phyloP scores from a whole-genome alignment of 208 protist genomes.

The Borovskyia barvae region DNA sequence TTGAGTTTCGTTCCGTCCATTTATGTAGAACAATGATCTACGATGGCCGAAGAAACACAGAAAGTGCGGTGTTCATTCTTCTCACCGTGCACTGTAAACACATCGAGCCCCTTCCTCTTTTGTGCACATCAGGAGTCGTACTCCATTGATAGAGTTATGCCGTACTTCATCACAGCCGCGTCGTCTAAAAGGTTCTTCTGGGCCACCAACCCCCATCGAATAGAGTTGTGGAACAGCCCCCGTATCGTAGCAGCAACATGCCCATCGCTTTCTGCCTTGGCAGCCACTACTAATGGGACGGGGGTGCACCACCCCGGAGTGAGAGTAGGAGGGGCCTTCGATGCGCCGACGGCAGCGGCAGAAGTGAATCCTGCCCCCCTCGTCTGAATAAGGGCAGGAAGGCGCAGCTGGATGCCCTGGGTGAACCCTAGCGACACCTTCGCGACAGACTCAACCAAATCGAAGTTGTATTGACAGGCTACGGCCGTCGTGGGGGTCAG shows the following conservation, averaged over 20 bases:
- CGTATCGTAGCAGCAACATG: slow-evolving; percentile 64
- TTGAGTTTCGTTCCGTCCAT: no score
- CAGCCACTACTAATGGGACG: slow-evolving; percentile 56
- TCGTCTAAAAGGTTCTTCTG: slow-evolving; percentile 56
- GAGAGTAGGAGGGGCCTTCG: neutral
- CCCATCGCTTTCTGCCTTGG: slow-evolving; percentile 73
- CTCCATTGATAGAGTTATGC: slow-evolving; percentile 71
- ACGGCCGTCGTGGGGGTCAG: slow-evolving; percentile 61
- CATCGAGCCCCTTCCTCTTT: neutral
- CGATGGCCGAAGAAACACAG: no score
- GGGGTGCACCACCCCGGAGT: slow-evolving; percentile 28
- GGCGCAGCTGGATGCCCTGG: slow-evolving; percentile 67
- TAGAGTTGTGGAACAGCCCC: slow-evolving; percentile 63
- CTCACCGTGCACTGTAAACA: no score
- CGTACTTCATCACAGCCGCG: slow-evolving; percentile 33
- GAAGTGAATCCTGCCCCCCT: slow-evolving; percentile 4
- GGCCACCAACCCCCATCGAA: slow-evolving; percentile 68
- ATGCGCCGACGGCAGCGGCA: neutral
- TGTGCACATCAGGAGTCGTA: slow-evolving; percentile 15
- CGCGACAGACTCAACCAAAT: slow-evolving; percentile 43
- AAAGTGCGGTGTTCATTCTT: no score
- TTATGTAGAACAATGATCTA: no score
- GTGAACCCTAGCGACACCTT: slow-evolving; percentile 71
- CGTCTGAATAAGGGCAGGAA: slow-evolving; percentile 39
- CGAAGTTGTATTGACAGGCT: slow-evolving; percentile 73